Base-by-base conservation (phyloP, 345 rosid species). In the Psidium friedrichsthalianum region DNA sequence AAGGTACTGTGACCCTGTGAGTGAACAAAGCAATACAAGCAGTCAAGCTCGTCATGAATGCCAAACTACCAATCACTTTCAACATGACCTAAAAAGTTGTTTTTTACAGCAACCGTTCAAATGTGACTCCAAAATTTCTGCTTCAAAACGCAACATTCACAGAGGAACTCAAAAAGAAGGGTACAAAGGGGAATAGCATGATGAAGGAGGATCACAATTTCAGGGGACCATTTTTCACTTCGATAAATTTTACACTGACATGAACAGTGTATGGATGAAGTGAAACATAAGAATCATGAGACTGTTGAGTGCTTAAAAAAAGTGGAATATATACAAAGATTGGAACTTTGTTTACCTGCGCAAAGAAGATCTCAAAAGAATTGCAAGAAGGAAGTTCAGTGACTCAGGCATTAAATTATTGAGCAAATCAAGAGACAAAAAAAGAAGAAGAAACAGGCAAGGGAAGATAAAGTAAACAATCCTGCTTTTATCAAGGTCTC, bases 11-110 rank as follows among this genome's bases (percentile, higher is more conserved):
- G 80, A 69, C 80, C 80, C 86, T 85, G 78, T 83, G 90, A 88
- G 69, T 82, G 90, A 88, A 89, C 87, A 40, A 69, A 32, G 80
- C 47, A 69, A 69, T 69, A 36, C 89, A 88, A 91, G 88, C 86
- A 90, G 82, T 51, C 84, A 82, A 82, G 25, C 56, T 51, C 25
- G 53, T 80, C 90, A 87, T 83, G 90, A 89, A 85, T 69, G 80
- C 80, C 36, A 11, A 82, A 32, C 59, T 53, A 53, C 59, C 84
- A 53, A 56, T 82, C 84, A 18, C 84, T 82, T 52, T 82, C 59
- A 52, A 82, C 78, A 69, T 21, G 47, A 69, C 80, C 80, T 69
- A 69, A 32, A 69, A 69, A 69, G 80, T 69, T 8, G 47, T 36
- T 69, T 69, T 69, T 69, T 36, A 69, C 80, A 56, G 84, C 84